Evolutionary conservation across 1,139 yeast species (phyloP).

Genomic region (Saccharomyces hybrid): DNA sequence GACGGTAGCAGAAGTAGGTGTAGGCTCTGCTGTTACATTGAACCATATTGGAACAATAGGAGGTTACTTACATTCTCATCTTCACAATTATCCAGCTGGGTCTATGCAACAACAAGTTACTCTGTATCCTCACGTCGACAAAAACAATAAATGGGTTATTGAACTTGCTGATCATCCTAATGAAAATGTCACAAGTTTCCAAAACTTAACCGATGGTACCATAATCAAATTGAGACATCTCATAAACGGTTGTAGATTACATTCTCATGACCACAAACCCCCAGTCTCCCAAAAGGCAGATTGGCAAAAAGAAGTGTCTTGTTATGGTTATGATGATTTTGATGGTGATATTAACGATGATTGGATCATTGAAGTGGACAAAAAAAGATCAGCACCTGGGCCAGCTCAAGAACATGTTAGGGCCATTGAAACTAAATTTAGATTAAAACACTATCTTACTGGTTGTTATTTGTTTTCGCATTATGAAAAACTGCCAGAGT

Average conservation of each 20-base stretch:
- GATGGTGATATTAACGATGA: slow-evolving; percentile 95
- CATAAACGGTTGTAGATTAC: slow-evolving; percentile 70
- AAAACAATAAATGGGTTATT: slow-evolving; percentile 76
- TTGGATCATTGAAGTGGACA: slow-evolving; percentile 81
- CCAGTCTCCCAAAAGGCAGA: slow-evolving; percentile 80
- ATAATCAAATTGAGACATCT: slow-evolving; percentile 72
- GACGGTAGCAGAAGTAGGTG: slow-evolving; percentile 75
- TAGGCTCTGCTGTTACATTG: slow-evolving; percentile 71
- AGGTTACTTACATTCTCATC: slow-evolving; percentile 92
- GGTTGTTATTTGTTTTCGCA: slow-evolving; percentile 89
- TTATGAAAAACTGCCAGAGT: slow-evolving; percentile 76
- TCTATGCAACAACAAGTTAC: slow-evolving; percentile 94
- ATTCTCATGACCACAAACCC: slow-evolving; percentile 92
- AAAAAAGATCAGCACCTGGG: slow-evolving; percentile 47
- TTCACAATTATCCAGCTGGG: slow-evolving; percentile 77
- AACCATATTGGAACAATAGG: slow-evolving; percentile 85
- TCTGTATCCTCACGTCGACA: slow-evolving; percentile 82
- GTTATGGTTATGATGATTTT: slow-evolving; percentile 88
- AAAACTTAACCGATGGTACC: slow-evolving; percentile 66
- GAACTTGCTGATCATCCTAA: slow-evolving; percentile 34
- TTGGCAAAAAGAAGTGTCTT: slow-evolving; percentile 92
- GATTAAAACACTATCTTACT: slow-evolving; percentile 82
- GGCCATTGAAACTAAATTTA: slow-evolving; percentile 78
- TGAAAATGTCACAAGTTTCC: slow-evolving; percentile 43
- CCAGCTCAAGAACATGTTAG: slow-evolving; percentile 56